Conservation (phyloP, 345 rosid species). For the Gynandropsis gynandra region DNA sequence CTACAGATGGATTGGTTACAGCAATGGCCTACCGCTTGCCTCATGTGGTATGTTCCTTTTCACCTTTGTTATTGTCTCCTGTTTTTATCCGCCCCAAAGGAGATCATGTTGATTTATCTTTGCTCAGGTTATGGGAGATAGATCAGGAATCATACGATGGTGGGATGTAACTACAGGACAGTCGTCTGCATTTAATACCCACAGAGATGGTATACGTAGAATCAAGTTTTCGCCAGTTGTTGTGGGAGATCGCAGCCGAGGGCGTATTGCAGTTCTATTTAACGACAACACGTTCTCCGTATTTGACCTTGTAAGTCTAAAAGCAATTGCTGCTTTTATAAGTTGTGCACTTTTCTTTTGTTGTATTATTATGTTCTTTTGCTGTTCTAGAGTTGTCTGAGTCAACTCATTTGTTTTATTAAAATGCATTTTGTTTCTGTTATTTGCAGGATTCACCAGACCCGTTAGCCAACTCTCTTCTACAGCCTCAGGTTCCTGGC, state of each 20-base stretch:
- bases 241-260: conserved; percentile 88
- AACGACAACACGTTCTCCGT: conserved; percentile 92
- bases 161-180: conserved; percentile 98
- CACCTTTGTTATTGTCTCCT: conserved; percentile 13
- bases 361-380: conserved; percentile 13
- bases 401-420: conserved; percentile 14
- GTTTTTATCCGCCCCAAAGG: conserved; percentile 18
- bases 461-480: conserved; percentile 91
- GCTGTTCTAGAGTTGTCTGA: conserved; percentile 17
- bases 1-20: conserved; percentile 87
- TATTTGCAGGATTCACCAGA: conserved; percentile 77
- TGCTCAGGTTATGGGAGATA: conserved; percentile 57
- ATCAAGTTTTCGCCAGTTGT: conserved; percentile 94
- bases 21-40: conserved; percentile 98
- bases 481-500: conserved; percentile 94
- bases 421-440: conserved; percentile 11
- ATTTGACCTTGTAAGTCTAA: conserved; percentile 76
- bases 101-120: conserved; percentile 17
- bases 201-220: conserved; percentile 88
- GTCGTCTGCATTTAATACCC: conserved; percentile 89
- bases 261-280: conserved; percentile 91
- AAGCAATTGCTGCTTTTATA: conserved; percentile 12
- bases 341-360: conserved; percentile 15
- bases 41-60: conserved; percentile 70
- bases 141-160: conserved; percentile 95